Base-by-base conservation (phyloP, 164 flowering plant genomes). In the Pachysandra terminalis region DNA sequence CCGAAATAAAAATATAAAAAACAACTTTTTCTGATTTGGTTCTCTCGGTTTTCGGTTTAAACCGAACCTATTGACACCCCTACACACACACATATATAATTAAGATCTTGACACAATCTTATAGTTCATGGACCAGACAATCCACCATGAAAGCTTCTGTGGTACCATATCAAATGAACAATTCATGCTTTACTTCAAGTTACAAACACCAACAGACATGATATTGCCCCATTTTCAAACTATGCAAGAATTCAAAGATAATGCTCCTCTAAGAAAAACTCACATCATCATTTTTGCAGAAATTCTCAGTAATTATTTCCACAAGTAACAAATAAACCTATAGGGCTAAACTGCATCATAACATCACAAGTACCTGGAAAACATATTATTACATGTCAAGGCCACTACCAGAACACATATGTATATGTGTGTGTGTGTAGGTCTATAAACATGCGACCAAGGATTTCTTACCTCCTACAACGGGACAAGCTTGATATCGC, bases 401-500 rank as follows among this genome's bases (percentile, higher is more conserved):
- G 4, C 24, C 0, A 71, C 48, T 10, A 61, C 0, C 27, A 24
- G 3, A 59, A 27, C 53, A 19, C 22, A 27, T 49, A n/a, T n/a
- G n/a, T n/a, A n/a, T n/a, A n/a, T n/a, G n/a, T n/a, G n/a, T n/a
- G n/a, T n/a, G n/a, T n/a, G n/a, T n/a, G n/a, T n/a, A n/a, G 57
- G 40, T 54, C 0, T 12, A 59, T 40, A 52, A 19, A 16, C 0
- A 61, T 56, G 59, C 12, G 8, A 19, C 25, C 19, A 62, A 67
- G 54, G 64, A 60, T 32, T 9, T 26, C 61, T 51, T 80, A 94
- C 98, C 97, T 90, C 54, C 82, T 70, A 59, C 85, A 82, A 76
- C 60, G 63, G 17, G 84, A 68, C 40, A 94, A 86, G 23, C 95
- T 92, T 0, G 93, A 86, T 28, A 94, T 85, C 0, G 92, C 92